phyloP scores from a whole-genome alignment of 441 rosid species.

The Rhodomyrtus psidioides region DNA sequence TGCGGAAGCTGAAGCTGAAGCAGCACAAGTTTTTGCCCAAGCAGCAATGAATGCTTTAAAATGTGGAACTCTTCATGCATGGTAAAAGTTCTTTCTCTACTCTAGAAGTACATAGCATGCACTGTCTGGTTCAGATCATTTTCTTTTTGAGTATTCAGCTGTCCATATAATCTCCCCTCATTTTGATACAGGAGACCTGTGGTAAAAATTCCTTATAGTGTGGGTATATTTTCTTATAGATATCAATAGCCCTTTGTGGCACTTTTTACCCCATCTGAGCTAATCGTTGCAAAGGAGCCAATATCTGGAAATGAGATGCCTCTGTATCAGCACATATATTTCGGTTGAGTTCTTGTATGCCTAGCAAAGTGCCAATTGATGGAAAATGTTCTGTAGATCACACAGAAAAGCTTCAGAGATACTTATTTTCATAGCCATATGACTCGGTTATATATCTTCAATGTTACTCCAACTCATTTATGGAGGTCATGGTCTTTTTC shows the following conservation, averaged over 20 bases:
- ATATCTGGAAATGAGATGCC: background rate
- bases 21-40: constrained; percentile 72
- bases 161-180: background rate
- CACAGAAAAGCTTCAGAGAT: background rate
- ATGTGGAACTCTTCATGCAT: constrained; percentile 36
- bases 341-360: background rate
- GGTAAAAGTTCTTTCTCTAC: constrained; percentile 33
- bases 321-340: background rate
- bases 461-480: background rate
- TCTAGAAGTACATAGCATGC: background rate
- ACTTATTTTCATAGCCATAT: background rate
- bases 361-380: background rate
- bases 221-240: background rate
- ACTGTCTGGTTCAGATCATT: background rate
- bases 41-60: constrained; percentile 81
- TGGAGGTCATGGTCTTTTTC: background rate
- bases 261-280: background rate
- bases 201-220: background rate
- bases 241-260: background rate
- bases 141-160: background rate
- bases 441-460: background rate
- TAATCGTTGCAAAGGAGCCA: background rate
- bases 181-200: background rate
- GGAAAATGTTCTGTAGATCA: background rate
- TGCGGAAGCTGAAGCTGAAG: constrained; percentile 98